These are phyloP conservation scores for Tricholoma matsutake DNA, from an alignment of 768 basidiomycete genomes.

Conservation along the genomic window DNA sequence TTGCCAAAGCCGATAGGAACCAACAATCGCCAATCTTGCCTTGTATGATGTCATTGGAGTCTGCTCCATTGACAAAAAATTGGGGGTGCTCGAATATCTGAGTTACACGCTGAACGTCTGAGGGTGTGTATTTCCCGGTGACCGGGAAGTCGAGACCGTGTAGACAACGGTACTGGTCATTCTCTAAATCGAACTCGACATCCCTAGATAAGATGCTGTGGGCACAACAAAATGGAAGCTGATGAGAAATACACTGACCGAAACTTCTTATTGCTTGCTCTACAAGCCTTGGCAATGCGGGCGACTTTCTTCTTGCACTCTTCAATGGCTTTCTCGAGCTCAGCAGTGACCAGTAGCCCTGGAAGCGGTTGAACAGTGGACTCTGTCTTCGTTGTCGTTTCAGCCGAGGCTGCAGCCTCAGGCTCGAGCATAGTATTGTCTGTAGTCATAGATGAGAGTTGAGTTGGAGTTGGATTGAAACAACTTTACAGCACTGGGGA, in stretches of 20 bases:
- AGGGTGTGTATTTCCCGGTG: conserved; percentile 26
- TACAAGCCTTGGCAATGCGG: conserved; percentile 44
- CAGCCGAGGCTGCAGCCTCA: background rate
- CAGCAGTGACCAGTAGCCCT: conserved; percentile 45
- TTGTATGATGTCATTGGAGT: conserved; percentile 48
- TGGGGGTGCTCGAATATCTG: conserved; percentile 53
- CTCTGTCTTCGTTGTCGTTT: conserved; percentile 9
- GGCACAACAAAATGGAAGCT: conserved; percentile 10
- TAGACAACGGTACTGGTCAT: conserved; percentile 47
- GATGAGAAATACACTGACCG: conserved; percentile 28
- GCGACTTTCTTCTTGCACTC: conserved; percentile 45
- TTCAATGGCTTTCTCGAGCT: conserved; percentile 46
- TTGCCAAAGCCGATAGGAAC: conserved; percentile 52
- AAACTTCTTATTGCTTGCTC: conserved; percentile 45
- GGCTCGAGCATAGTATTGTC: conserved; percentile 6
- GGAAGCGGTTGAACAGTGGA: conserved; percentile 34
- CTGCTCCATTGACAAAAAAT: conserved; percentile 46
- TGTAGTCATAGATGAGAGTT: conserved; percentile 4
- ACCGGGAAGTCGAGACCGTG: conserved; percentile 31
- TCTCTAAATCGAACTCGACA: conserved; percentile 55
- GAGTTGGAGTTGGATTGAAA: background rate
- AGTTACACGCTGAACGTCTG: conserved; percentile 40
- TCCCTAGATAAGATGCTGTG: conserved; percentile 33
- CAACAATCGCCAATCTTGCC: conserved; percentile 54
- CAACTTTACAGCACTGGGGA: background rate